phyloP scores from a whole-genome alignment of 208 protist species.

The Phytomonas sp. region DNA sequence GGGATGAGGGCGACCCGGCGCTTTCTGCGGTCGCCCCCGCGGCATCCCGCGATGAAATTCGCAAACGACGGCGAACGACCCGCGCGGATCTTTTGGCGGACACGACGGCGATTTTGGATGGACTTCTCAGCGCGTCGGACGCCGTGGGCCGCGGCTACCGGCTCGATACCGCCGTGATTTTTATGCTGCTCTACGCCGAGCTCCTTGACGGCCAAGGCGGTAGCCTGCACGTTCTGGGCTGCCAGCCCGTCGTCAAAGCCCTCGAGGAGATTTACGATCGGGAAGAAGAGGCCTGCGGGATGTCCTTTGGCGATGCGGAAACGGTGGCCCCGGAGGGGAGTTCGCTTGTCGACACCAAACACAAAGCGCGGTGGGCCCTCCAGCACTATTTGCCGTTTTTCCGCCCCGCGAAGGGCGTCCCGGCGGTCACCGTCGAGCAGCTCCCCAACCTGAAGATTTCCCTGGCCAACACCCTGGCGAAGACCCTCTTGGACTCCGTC shows the following conservation, averaged over 20 bases:
- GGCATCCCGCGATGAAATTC: not conserved
- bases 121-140: slow-evolving; percentile 25
- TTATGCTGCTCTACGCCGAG: slow-evolving; percentile 58
- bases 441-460: not conserved
- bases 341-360: not conserved
- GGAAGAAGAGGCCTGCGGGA: not conserved
- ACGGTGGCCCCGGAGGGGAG: not conserved
- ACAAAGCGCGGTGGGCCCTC: slow-evolving; percentile 15
- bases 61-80: not conserved
- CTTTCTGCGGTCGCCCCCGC: not conserved
- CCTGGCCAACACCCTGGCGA: not conserved
- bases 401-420: not conserved
- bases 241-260: slow-evolving; percentile 24
- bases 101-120: slow-evolving; percentile 35
- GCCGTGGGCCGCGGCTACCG: slow-evolving; percentile 21
- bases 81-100: slow-evolving; percentile 9
- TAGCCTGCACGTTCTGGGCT: slow-evolving; percentile 30
- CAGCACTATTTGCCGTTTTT: slow-evolving; percentile 23
- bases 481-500: not conserved
- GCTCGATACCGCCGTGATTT: slow-evolving; percentile 35
- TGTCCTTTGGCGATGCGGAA: not conserved
- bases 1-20: not conserved
- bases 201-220: slow-evolving; percentile 20
- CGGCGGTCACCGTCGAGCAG: not conserved
- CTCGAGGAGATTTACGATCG: slow-evolving; percentile 22